Evolutionary conservation across 169 alveolate genomes (phyloP).

Genomic region (Plasmodium coatneyi): DNA sequence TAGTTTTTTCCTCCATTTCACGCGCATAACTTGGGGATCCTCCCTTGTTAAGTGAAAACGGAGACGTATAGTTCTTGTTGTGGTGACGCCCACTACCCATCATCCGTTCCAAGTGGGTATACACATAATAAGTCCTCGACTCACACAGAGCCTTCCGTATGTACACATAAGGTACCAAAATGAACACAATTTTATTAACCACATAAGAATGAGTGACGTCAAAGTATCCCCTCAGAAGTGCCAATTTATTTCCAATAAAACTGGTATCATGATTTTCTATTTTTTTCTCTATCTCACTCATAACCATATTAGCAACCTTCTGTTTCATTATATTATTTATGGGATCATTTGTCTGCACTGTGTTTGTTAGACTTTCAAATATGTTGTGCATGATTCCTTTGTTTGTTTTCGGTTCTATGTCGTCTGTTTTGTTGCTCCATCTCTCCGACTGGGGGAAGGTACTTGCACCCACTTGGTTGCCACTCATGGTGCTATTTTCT

Average conservation of each 20-base stretch:
- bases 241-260: slow-evolving; percentile 39
- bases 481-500: background rate
- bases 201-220: slow-evolving; percentile 69
- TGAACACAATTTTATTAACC: slow-evolving; percentile 34
- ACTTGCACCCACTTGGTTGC: background rate
- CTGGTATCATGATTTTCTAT: slow-evolving; percentile 42
- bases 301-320: slow-evolving; percentile 42
- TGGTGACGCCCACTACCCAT: slow-evolving; percentile 12
- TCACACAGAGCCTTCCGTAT: slow-evolving; percentile 65
- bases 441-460: background rate
- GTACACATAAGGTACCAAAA: slow-evolving; percentile 65
- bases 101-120: slow-evolving; percentile 46
- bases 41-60: slow-evolving; percentile 14
- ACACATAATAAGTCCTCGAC: slow-evolving; percentile 69
- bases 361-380: slow-evolving; percentile 38
- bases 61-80: background rate
- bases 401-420: background rate
- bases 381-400: slow-evolving; percentile 47
- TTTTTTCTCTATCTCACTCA: slow-evolving; percentile 57
- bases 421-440: background rate
- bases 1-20: background rate
- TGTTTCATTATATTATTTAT: slow-evolving; percentile 43
- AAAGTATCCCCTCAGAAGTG: slow-evolving; percentile 34
- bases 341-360: slow-evolving; percentile 12
- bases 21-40: background rate